Base-by-base conservation (phyloP, 495 filamentous ascomycete genomes). In the Trichoderma reesei region DNA sequence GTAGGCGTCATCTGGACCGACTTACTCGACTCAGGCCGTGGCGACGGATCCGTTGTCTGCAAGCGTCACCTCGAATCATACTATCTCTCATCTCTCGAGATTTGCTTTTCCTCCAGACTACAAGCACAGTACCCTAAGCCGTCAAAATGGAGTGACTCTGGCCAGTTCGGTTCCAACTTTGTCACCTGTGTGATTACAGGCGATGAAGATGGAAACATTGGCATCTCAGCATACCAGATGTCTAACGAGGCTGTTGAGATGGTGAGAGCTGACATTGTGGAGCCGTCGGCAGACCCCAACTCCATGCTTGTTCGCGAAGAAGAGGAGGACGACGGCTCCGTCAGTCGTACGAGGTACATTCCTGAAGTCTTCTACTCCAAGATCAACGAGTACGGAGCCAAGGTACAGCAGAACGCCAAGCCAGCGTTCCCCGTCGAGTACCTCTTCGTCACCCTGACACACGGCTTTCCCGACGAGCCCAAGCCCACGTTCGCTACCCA, bases 1-100 rank as follows among this genome's bases (percentile, higher is more conserved):
- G 88, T 99, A 33, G 94, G 94, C 31, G 89, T 97, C 38, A 96
- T 99, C 62, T 98, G 91, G 77, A 98, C 94, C 3, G 94, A 99
- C 73, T 80, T 99, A 13, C 75, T 92, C 9, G 92, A 96, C 73
- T 84, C 91, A 39, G 91, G 90, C 13, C 79, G 78, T 46, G 88
- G 89, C 6, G 87, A 92, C 70, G 92, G 91, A 5, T 84, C 82
- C 44, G 94, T 96, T 38, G 73, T 98, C 31, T 98, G 94, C 84
- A 99, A 97, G 72, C 86, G 94, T 18, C 94, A 99, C 71, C 88
- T 92, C 64, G 93, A 97, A 71, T 96, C 94, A 0, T 96, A 95
- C 74, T 97, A 85, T 71, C 84, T 99, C 7, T 92, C 92, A 3
- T 96, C 94, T 5, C 83, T 96, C 33, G 94, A 99, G 72, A 88